Base-by-base conservation (phyloP, 192 early-diverging fungal genomes). In the Oehlia diaphana region DNA sequence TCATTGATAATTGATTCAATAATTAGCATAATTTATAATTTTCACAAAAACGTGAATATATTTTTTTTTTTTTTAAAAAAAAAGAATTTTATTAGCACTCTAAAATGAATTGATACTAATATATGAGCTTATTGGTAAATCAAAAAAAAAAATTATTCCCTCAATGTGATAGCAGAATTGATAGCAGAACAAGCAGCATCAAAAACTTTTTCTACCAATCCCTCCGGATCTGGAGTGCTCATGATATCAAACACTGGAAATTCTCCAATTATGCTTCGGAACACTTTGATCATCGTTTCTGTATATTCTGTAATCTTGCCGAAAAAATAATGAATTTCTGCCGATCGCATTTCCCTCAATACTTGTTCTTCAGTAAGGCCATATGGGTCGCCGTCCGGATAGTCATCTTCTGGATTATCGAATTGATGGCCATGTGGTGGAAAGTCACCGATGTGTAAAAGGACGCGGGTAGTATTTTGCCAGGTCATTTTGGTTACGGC, bases 351-450 rank as follows among this genome's bases (percentile, higher is more conserved):
- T 23, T 68, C 42, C 2, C 4, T 9, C 3, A 80, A 28, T 14
- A 80, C 70, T n/a, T 65, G 53, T 65, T 80, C 79, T 3, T 72
- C 79, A 13, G 64, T 74, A 42, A 80, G 64, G 16, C 79, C 79
- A 2, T 75, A 1, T 37, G 79, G 79, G 31, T 80, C 79, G n/a
- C 79, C 79, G 65, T 74, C 37, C n/a, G 79, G 79, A 50, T 80
- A 76, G n/a, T 28, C 2, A 33, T 80, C 79, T 7, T 42, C 1
- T n/a, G 9, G 13, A 5, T 42, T 26, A 66, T 16, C n/a, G 62
- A 50, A 80, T 39, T 62, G 71, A n/a, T 9, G 26, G 28, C 79
- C 79, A 37, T 80, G 79, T 42, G 79, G 72, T 75, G 79, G 79
- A 23, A 2, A 10, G 63, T 80, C 79, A n/a, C 70, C 73, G 31